These are phyloP conservation scores for Alternaria novae-zelandiae DNA, from an alignment of 2,329 filamentous ascomycete genomes.

Conservation along the genomic window DNA sequence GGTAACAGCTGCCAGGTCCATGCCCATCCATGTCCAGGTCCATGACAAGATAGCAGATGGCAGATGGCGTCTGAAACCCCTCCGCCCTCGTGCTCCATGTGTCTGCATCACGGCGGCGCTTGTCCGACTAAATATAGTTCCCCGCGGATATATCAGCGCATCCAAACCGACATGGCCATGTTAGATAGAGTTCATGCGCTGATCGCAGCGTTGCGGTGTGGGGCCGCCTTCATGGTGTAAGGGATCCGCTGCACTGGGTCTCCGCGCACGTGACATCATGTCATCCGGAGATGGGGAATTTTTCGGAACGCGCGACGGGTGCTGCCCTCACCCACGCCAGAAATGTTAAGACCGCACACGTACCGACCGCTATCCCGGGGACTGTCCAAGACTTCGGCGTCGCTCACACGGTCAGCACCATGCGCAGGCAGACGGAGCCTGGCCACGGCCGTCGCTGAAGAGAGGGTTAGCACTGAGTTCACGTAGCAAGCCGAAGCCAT, in stretches of 20 bases:
- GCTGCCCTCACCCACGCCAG: constrained; percentile 9
- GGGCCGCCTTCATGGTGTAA: constrained; percentile 7
- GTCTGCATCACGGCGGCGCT: neutral
- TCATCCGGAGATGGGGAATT: constrained; percentile 14
- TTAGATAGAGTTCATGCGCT: neutral
- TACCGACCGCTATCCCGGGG: constrained; percentile 38
- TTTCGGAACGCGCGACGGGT: constrained; percentile 11
- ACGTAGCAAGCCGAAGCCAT: constrained; percentile 3
- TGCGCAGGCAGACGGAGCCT: constrained; percentile 34
- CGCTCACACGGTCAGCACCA: constrained; percentile 23
- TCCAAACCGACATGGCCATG: neutral
- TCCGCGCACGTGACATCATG: constrained; percentile 12
- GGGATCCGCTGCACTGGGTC: constrained; percentile 3
- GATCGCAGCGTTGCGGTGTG: constrained; percentile 7
- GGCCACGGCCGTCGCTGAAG: constrained; percentile 42
- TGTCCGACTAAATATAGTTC: neutral
- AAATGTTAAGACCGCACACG: constrained; percentile 42
- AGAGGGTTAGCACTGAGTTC: constrained; percentile 35
- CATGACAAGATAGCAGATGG: constrained; percentile 2
- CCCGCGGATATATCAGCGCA: neutral
- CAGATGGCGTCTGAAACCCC: constrained; percentile 12
- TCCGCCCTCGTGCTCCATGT: neutral
- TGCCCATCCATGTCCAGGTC: neutral
- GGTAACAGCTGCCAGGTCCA: constrained; percentile 8
- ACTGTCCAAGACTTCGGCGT: constrained; percentile 27